phyloP scores from a whole-genome alignment of 2,329 filamentous ascomycete genomes.

The Pseudocercospora fuligena region DNA sequence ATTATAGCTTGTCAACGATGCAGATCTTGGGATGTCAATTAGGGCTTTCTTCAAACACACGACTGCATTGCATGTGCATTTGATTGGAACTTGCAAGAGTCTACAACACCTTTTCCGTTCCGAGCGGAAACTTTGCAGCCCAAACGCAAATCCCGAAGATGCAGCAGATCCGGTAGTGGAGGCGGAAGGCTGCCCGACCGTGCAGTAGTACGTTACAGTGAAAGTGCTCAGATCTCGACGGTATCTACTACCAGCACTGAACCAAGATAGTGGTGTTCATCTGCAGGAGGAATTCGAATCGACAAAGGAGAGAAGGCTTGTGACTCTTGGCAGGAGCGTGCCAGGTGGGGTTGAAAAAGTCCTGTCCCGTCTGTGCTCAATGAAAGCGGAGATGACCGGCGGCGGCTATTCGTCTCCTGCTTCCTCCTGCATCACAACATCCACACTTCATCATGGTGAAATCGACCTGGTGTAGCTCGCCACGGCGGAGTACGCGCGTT shows the following conservation, averaged over 20 bases:
- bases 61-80: too few relatives aligned
- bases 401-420: not conserved
- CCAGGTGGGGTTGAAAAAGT: not conserved
- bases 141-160: not conserved
- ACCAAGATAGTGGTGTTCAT: not conserved
- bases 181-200: not conserved
- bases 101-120: too few relatives aligned
- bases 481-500: not conserved
- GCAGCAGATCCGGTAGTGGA: slow-evolving; percentile 2
- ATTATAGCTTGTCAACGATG: too few relatives aligned
- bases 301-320: not conserved
- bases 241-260: not conserved
- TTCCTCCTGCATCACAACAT: not conserved
- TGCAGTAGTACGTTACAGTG: not conserved
- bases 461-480: not conserved
- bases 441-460: not conserved
- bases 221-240: not conserved
- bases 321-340: slow-evolving; percentile 4
- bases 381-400: not conserved
- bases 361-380: not conserved
- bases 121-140: not conserved
- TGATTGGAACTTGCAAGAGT: too few relatives aligned
- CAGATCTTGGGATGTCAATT: too few relatives aligned
- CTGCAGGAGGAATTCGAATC: not conserved
- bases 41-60: too few relatives aligned